Conservation (phyloP, 352 stramenopile species). For the Pythium myriotylum region DNA sequence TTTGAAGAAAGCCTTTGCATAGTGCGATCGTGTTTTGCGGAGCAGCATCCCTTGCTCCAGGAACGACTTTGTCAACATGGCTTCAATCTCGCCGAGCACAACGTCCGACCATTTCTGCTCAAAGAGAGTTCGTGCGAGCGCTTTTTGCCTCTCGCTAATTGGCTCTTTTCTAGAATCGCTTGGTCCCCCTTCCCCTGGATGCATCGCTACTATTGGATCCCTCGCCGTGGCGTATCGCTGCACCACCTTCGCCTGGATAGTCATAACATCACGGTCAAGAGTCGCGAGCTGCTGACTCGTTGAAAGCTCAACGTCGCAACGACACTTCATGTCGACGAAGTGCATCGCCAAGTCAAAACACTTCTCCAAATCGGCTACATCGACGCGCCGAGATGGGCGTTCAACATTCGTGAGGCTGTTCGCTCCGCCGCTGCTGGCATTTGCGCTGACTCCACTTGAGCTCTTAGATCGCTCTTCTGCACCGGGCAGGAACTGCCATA, state of each 20-base stretch:
- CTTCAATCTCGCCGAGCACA: slow-evolving; percentile 82
- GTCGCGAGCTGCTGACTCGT: slow-evolving; percentile 54
- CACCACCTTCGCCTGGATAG: slow-evolving; percentile 47
- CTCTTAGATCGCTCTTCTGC: slow-evolving; percentile 62
- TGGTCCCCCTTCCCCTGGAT: background rate
- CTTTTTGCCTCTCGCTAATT: slow-evolving; percentile 25
- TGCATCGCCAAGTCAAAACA: slow-evolving; percentile 73
- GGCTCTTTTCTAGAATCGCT: background rate
- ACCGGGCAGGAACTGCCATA: slow-evolving; percentile 71
- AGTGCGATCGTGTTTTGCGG: slow-evolving; percentile 76
- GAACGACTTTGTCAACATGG: slow-evolving; percentile 88
- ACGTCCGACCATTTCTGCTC: slow-evolving; percentile 92
- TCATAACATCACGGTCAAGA: slow-evolving; percentile 70
- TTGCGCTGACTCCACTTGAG: slow-evolving; percentile 37
- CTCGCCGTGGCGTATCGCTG: slow-evolving; percentile 17
- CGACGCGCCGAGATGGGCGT: slow-evolving; percentile 58
- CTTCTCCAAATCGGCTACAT: slow-evolving; percentile 69
- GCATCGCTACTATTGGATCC: background rate
- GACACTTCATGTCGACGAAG: slow-evolving; percentile 54
- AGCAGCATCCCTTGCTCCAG: slow-evolving; percentile 87
- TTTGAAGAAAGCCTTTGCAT: slow-evolving; percentile 77
- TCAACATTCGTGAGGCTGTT: slow-evolving; percentile 60
- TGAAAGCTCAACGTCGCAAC: slow-evolving; percentile 36
- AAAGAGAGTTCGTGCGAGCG: slow-evolving; percentile 74
- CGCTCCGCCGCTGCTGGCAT: slow-evolving; percentile 32